phyloP scores from a whole-genome alignment of 345 rosid species.

The Schrenkiella parvula region DNA sequence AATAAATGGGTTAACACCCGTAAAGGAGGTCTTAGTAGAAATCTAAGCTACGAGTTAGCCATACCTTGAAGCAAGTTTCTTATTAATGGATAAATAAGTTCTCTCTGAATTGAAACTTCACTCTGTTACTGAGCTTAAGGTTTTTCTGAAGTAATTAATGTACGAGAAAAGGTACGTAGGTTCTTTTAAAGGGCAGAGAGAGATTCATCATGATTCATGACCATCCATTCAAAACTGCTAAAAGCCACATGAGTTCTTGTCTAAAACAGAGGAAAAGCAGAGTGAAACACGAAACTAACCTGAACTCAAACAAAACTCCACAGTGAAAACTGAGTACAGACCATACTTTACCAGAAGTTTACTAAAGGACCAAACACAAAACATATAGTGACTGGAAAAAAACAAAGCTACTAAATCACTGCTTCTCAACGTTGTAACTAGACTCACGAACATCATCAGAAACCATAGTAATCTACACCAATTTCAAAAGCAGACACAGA shows the following conservation, averaged over 20 bases:
- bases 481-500: slow-evolving; percentile 23
- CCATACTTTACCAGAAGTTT: slow-evolving; percentile 13
- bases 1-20: not conserved
- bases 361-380: slow-evolving; percentile 15
- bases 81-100: not conserved
- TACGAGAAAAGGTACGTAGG: not conserved
- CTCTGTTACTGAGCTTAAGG: not conserved
- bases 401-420: slow-evolving; percentile 37
- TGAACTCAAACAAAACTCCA: slow-evolving; percentile 6
- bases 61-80: not conserved
- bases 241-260: not conserved
- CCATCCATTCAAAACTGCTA: not conserved
- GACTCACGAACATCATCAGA: slow-evolving; percentile 33
- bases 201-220: not conserved
- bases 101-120: not conserved
- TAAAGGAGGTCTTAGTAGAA: no score
- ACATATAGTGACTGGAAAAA: not conserved
- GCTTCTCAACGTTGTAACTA: slow-evolving; percentile 36
- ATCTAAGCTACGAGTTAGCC: not conserved
- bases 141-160: not conserved
- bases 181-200: not conserved
- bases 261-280: not conserved
- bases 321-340: slow-evolving; percentile 31
- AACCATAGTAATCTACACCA: slow-evolving; percentile 53
- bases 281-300: not conserved